Evolutionary conservation across 306 rosid species (phyloP), one percentile per base, ranked within the genome.

Genomic region (Alnus glutinosa): DNA sequence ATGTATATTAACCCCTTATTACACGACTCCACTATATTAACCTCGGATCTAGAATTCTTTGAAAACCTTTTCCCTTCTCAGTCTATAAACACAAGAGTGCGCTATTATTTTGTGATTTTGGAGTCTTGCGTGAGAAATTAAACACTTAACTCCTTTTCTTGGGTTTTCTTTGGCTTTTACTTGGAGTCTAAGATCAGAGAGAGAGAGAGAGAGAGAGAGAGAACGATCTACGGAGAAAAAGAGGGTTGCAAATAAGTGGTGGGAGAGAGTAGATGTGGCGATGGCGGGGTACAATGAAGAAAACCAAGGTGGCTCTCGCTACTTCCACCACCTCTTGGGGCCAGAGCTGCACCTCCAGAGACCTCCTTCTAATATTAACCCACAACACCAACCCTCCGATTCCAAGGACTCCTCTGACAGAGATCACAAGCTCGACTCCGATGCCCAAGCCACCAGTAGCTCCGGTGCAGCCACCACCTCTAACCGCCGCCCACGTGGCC

Each of bases 401-500:
- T 81, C 77, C 2, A 16, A 39, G 18, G 73, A 59, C 67, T 71
- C 76, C 0, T 49, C 80, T 4, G 80, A 75, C 3, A 10, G 46
- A 12, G 59, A 75, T 4, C 75, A 59, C 2, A 47, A n/a, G 51
- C 12, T 10, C 23, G 72, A 67, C 3, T 8, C 75, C 12, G 55
- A 48, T 52, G 58, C 58, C 30, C 18, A 55, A 37, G 67, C 71
- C 62, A 39, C 80, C 2, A 16, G 66, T 59, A 28, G 62, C 48
- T 32, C 73, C 19, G 50, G 73, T 7, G 64, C 75, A 67, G 72
- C 72, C 72, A 67, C 28, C 28, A 42, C 8, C 6, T 77, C 84
- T 28, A 67, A 30, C n/a, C 77, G 87, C 70, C 85, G 89, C 23
- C 75, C 82, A 4, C 69, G 89, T 2, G 89, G 89, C 62, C 89